Base-by-base conservation (phyloP, 2,329 filamentous ascomycete species). In the Fusarium marasasianum region DNA sequence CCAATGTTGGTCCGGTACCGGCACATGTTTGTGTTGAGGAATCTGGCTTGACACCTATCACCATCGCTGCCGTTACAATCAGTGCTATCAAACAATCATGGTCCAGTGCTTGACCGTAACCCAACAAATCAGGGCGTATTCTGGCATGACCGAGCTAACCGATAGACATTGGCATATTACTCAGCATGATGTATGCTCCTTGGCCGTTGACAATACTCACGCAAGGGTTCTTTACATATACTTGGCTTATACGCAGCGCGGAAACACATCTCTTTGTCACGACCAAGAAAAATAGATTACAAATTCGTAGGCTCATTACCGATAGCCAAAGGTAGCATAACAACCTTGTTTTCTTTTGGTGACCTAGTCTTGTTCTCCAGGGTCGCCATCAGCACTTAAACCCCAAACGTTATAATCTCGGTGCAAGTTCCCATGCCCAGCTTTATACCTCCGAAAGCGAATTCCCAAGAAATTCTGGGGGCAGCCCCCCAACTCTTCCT, bases 41-140 rank as follows among this genome's bases (percentile, higher is more conserved):
- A 73, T 69, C 55, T 64, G 70, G 64, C 44, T 40, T 59, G 26
- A n/a, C 41, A 61, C 41, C 20, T 29, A 47, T 63, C 31, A 48
- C 35, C 38, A 38, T 60, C 15, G 18, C 31, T 18, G 29, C 18
- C 33, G 22, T 41, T 44, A 22, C 26, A 57, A 35, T 35, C 37
- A 55, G 35, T 44, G 33, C 41, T 47, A 29, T 22, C 44, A 57
- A 37, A 44, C 48, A 53, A 66, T 44, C 47, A 62, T 51, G 44
- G 29, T 40, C 67, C 38, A 55, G 26, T 24, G 24, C 33, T 38
- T 35, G 22, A 44, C 41, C 44, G 26, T 37, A 29, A 24, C 35
- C 50, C 29, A 48, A 35, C 37, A 45, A 70, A 57, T 60, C 51
- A 33, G 48, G 59, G 57, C 43, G 40, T 47, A 31, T 40, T 57